phyloP scores from a whole-genome alignment of 345 rosid genomes.

The Arabidopsis suecica region DNA sequence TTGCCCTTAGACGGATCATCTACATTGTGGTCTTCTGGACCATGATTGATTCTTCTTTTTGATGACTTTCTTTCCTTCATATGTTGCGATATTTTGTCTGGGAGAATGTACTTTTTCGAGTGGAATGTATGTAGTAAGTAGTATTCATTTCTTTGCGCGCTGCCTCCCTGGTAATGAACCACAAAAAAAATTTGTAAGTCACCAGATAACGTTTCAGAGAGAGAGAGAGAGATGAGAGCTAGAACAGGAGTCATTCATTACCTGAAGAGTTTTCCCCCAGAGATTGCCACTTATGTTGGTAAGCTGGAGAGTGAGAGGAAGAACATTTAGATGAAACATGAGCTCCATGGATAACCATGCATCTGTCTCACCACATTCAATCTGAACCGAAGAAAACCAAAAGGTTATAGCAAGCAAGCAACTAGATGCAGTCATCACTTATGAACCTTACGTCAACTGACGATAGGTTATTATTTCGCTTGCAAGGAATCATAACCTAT shows the following conservation, averaged over 20 bases:
- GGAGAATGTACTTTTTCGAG: constrained; percentile 87
- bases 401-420: constrained; percentile 19
- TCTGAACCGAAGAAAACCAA: constrained; percentile 55
- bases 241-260: constrained; percentile 42
- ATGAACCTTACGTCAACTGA: too few species aligned
- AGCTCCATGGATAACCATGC: constrained; percentile 99
- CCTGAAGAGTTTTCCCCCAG: constrained; percentile 98
- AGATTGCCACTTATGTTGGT: constrained; percentile 98
- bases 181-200: constrained; percentile 13
- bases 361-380: constrained; percentile 95
- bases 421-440: constrained; percentile 20
- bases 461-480: too few species aligned
- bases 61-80: constrained; percentile 60
- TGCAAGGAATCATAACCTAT: too few species aligned
- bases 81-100: constrained; percentile 73
- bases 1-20: constrained; percentile 55
- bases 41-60: constrained; percentile 61
- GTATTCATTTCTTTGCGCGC: constrained; percentile 96
- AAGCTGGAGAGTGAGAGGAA: constrained; percentile 98
- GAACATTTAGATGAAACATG: constrained; percentile 93
- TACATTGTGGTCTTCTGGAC: constrained; percentile 50
- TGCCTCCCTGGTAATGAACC: constrained; percentile 74
- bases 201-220: not conserved
- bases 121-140: constrained; percentile 91
- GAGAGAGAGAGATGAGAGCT: constrained; percentile 10